phyloP scores from a whole-genome alignment of 2,329 filamentous ascomycete species.

The Sporothrix sp. region DNA sequence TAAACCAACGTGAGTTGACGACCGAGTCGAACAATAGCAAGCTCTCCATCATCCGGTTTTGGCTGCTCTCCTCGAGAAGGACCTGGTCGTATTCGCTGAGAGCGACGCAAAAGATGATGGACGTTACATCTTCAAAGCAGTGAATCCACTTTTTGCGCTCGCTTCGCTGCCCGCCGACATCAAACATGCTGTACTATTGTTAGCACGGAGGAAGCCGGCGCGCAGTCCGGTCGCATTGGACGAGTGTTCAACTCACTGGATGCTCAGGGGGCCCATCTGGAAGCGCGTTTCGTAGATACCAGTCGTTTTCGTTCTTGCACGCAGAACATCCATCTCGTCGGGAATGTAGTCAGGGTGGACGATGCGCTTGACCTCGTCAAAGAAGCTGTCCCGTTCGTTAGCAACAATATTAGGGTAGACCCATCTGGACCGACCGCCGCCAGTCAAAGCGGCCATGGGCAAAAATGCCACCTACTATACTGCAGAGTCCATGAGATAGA shows the following conservation, averaged over 20 bases:
- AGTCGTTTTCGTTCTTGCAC: constrained; percentile 94
- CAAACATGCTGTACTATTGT: constrained; percentile 73
- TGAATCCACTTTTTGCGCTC: constrained; percentile 99
- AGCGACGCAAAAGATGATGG: constrained; percentile 98
- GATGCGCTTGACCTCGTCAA: constrained; percentile 84
- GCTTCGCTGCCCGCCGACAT: constrained; percentile 92
- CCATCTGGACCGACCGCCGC: too few relatives aligned
- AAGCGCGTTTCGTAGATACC: constrained; percentile 99
- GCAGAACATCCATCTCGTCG: constrained; percentile 86
- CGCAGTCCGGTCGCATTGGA: neutral
- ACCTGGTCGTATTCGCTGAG: constrained; percentile 98
- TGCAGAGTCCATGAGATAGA: constrained; percentile 98
- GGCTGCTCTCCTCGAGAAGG: constrained; percentile 89
- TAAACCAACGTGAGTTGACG: constrained; percentile 98
- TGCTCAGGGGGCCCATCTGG: constrained; percentile 96
- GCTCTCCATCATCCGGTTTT: constrained; percentile 99
- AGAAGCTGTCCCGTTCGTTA: constrained; percentile 58
- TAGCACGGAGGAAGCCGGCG: neutral
- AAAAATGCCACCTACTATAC: constrained; percentile 65
- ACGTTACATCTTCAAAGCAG: constrained; percentile 98
- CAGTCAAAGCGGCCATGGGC: too few relatives aligned
- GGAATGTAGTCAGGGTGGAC: constrained; percentile 77
- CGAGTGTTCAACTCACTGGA: constrained; percentile 62
- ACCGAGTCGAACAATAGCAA: constrained; percentile 94
- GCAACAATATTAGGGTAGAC: too few relatives aligned